phyloP scores from a whole-genome alignment of 164 flowering plant genomes.

The Chimonanthus praecox region DNA sequence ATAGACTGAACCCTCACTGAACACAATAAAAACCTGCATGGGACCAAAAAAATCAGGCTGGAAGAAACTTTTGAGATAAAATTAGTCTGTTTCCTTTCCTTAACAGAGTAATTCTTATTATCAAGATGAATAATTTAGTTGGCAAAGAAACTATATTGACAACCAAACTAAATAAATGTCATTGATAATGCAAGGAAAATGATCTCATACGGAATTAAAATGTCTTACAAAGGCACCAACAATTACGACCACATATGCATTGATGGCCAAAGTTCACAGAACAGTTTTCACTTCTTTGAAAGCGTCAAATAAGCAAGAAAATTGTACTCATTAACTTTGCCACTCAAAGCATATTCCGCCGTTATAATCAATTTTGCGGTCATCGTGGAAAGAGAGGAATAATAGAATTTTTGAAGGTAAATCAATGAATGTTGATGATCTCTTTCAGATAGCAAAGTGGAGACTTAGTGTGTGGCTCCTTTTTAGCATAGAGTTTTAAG shows the following conservation, averaged over 20 bases:
- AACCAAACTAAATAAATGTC: not conserved
- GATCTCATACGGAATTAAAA: not conserved
- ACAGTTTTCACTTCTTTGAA: not conserved
- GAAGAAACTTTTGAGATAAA: not conserved
- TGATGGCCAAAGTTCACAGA: not conserved
- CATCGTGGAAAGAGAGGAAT: too few relatives aligned
- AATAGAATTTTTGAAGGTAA: too few relatives aligned
- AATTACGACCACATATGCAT: not conserved
- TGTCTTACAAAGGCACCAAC: not conserved
- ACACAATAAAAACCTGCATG: conserved; percentile 76
- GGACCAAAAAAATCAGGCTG: conserved; percentile 1
- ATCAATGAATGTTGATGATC: too few relatives aligned
- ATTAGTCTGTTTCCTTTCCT: not conserved
- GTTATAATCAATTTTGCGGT: too few relatives aligned
- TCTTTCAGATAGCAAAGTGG: too few relatives aligned
- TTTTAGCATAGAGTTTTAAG: too few relatives aligned
- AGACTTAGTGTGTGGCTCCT: too few relatives aligned
- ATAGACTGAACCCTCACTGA: conserved; percentile 79
- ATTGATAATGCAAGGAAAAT: not conserved
- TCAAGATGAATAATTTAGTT: not conserved
- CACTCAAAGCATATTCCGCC: not conserved
- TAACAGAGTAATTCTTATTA: not conserved
- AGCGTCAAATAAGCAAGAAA: not conserved
- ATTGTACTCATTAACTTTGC: too few relatives aligned
- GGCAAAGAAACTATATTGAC: not conserved